A percentile compares a stretch with the other conserved stretches of the same genome.
phyloP scores from a whole-genome alignment of 164 flowering plant genomes.

The Echeveria elegans region DNA sequence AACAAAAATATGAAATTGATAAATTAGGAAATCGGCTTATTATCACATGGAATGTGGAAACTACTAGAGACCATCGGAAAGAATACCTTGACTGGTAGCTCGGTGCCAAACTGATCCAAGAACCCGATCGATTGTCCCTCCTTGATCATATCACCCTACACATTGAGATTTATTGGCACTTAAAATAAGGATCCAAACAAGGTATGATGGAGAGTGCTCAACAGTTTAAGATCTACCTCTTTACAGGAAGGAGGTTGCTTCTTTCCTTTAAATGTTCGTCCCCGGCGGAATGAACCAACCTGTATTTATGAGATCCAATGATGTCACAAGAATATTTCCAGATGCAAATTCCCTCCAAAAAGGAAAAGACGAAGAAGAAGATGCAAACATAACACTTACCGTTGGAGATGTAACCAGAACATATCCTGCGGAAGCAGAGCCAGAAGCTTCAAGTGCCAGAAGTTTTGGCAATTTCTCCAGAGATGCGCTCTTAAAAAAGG shows the following conservation, averaged over 20 bases:
- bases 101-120: slow-evolving; percentile 74
- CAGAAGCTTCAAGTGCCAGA: slow-evolving; percentile 70
- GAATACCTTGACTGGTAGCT: slow-evolving; percentile 71
- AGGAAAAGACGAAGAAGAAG: background rate
- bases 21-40: slow-evolving; percentile 1
- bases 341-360: too few relatives aligned
- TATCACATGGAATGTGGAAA: background rate
- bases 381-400: slow-evolving; percentile 28
- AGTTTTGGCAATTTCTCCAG: slow-evolving; percentile 46
- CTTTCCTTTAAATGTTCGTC: slow-evolving; percentile 69
- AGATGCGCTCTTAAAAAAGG: slow-evolving; percentile 45
- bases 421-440: slow-evolving; percentile 48
- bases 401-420: slow-evolving; percentile 67
- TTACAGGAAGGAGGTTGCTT: slow-evolving; percentile 69
- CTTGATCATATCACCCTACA: slow-evolving; percentile 71
- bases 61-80: slow-evolving; percentile 1
- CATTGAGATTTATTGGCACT: too few relatives aligned
- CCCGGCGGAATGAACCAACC: slow-evolving; percentile 87
- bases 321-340: background rate
- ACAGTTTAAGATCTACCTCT: slow-evolving; percentile 40
- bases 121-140: slow-evolving; percentile 85
- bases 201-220: background rate
- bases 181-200: too few relatives aligned
- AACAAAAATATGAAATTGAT: slow-evolving; percentile 10
- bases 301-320: slow-evolving; percentile 15